Percentiles rank a stretch among this genome's conserved stretches.
phyloP scores from a whole-genome alignment of 179 eudicot genomes.

The Patellifolia procumbens region DNA sequence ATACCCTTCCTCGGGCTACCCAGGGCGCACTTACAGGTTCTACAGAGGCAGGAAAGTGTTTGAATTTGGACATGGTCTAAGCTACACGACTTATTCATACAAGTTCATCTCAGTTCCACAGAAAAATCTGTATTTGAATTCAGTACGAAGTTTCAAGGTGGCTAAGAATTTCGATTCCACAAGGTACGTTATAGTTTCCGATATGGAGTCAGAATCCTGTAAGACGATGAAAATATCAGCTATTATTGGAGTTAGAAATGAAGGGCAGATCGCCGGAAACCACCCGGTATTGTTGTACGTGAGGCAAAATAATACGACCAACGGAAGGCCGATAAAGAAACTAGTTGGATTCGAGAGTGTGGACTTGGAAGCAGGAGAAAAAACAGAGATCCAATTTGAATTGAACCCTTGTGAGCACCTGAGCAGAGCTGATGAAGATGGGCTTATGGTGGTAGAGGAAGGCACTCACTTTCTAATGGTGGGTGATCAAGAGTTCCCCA shows the following conservation, averaged over 20 bases:
- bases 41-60: constrained; percentile 70
- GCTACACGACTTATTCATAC: constrained; percentile 64
- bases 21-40: constrained; percentile 93
- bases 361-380: constrained; percentile 50
- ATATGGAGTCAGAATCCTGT: constrained; percentile 47
- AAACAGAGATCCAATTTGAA: constrained; percentile 42
- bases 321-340: constrained; percentile 57
- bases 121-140: constrained; percentile 36
- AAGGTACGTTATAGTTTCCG: constrained; percentile 38
- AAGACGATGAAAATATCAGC: constrained; percentile 46
- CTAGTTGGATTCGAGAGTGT: constrained; percentile 69
- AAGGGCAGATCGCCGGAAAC: constrained; percentile 66
- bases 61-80: constrained; percentile 78
- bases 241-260: constrained; percentile 48
- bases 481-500: constrained; percentile 58
- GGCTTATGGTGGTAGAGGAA: constrained; percentile 64
- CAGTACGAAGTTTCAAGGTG: constrained; percentile 29
- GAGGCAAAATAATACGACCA: constrained; percentile 31
- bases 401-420: constrained; percentile 77
- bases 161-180: constrained; percentile 15
- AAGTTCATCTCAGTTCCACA: constrained; percentile 46
- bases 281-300: constrained; percentile 67
- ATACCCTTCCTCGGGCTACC: constrained; percentile 63
- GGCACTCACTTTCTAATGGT: constrained; percentile 52
- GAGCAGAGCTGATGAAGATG: constrained; percentile 60